phyloP scores from a whole-genome alignment of 139 green algal genomes.

The Edaphochlamys debaryana region DNA sequence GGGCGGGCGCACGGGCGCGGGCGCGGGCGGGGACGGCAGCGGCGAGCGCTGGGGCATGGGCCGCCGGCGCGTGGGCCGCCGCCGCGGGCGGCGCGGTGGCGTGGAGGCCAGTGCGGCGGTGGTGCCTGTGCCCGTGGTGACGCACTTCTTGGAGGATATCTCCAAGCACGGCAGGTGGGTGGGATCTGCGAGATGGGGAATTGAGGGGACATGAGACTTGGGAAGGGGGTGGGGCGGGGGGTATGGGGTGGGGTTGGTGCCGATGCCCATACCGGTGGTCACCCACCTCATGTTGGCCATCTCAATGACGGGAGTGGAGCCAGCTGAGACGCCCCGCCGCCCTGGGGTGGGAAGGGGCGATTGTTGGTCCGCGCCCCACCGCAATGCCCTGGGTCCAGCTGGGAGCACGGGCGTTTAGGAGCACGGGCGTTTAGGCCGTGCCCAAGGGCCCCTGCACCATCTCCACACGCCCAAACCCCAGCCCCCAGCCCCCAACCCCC shows the following conservation, averaged over 20 bases:
- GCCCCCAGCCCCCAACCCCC: background rate
- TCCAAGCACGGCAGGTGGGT: slow-evolving; percentile 9
- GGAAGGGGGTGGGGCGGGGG: background rate
- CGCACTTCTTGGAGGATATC: slow-evolving; percentile 20
- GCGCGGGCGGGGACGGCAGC: background rate
- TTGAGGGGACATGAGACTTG: background rate
- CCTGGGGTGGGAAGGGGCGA: too few relatives aligned
- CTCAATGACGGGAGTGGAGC: too few relatives aligned
- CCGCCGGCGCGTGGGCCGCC: background rate
- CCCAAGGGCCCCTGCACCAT: too few relatives aligned
- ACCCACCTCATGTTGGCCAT: too few relatives aligned
- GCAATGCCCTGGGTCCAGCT: too few relatives aligned
- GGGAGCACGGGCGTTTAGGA: too few relatives aligned
- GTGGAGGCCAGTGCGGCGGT: slow-evolving; percentile 5
- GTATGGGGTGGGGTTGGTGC: too few relatives aligned
- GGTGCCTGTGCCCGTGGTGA: slow-evolving; percentile 23
- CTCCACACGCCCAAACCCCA: background rate
- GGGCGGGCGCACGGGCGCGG: background rate
- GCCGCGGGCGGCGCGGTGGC: background rate
- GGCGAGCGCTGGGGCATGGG: slow-evolving; percentile 17
- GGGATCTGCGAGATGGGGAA: too few relatives aligned
- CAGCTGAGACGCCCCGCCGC: too few relatives aligned
- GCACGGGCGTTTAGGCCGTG: too few relatives aligned
- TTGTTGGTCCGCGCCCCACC: too few relatives aligned
- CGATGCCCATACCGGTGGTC: too few relatives aligned